Conservation (phyloP, 805 yeast genomes). For the Lachancea quebecensis region DNA sequence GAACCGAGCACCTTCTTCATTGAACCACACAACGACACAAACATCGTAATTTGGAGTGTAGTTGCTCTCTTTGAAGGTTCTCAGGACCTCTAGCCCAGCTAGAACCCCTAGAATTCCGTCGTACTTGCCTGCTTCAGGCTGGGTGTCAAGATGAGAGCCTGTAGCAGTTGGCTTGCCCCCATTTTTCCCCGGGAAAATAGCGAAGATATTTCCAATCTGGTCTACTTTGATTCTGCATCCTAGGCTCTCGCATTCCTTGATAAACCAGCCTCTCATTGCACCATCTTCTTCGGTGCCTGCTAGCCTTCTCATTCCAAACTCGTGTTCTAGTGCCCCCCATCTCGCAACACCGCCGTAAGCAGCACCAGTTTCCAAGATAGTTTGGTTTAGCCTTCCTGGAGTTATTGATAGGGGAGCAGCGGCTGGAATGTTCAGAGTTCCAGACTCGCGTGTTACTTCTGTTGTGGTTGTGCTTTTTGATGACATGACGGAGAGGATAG, state of each 20-base stretch:
- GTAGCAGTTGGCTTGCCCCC: slow-evolving; percentile 51
- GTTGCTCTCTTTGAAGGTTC: slow-evolving; percentile 55
- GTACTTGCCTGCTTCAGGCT: slow-evolving; percentile 72
- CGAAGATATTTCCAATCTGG: slow-evolving; percentile 63
- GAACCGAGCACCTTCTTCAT: slow-evolving; percentile 74
- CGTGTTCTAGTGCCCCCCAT: slow-evolving; percentile 50
- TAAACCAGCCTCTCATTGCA: slow-evolving; percentile 59
- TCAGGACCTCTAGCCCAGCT: slow-evolving; percentile 57
- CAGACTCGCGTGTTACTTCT: slow-evolving; percentile 7
- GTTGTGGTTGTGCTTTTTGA: slow-evolving; percentile 1
- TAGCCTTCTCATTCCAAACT: slow-evolving; percentile 63
- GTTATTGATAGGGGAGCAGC: slow-evolving; percentile 27
- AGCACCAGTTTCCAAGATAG: slow-evolving; percentile 55
- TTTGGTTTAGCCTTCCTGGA: slow-evolving; percentile 42
- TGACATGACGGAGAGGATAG: not conserved
- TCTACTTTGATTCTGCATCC: slow-evolving; percentile 58
- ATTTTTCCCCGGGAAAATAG: slow-evolving; percentile 52
- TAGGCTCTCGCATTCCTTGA: slow-evolving; percentile 40
- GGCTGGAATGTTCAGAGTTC: slow-evolving; percentile 16
- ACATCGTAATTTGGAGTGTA: slow-evolving; percentile 59
- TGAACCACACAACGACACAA: slow-evolving; percentile 63
- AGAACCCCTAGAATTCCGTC: slow-evolving; percentile 69
- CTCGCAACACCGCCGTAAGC: slow-evolving; percentile 54
- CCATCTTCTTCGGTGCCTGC: slow-evolving; percentile 59
- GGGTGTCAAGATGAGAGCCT: slow-evolving; percentile 72